Evolutionary conservation across 768 basidiomycete species (phyloP), one percentile per base, ranked within the genome.

Genomic region (Sarcomyxa edulis): DNA sequence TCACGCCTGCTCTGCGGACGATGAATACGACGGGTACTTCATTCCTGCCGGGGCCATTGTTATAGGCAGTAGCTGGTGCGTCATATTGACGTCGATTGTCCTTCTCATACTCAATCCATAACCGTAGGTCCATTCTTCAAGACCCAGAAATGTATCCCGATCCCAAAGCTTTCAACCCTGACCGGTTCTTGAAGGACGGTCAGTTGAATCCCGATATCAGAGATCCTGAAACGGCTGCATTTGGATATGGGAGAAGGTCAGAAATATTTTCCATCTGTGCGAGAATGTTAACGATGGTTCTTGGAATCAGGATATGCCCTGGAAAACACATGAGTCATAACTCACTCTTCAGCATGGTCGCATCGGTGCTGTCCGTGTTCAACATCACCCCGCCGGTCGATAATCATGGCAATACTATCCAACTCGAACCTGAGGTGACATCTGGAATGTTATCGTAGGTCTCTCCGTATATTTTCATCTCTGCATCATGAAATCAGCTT

Each of bases 191-290:
- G 18, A 46, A 54, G 11, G 58, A 68, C 6, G 71, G 71, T 0
- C 60, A 52, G 19, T 37, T 81, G 11, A 62, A 66, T 12, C 71
- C 75, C 7, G 76, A 78, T 40, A 48, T 77, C 26, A 73, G 66
- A 48, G 60, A 66, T 19, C 77, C 68, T 24, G 57, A 64, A 22
- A 64, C 66, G 24, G 50, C 73, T 24, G 62, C 74, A 14, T 80
- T 78, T 47, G 77, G 76, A 7, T 80, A 78, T 54, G 77, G 77
- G 21, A 61, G 76, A 39, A 60, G 74, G 72, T 72, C n/a, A n/a
- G n/a, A 42, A 54, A 58, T 39, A 19, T 27, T 11, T 36, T 22
- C 22, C 35, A 30, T 26, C 42, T 42, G 36, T 24, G 32, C 30
- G 40, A 23, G 15, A 20, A 21, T 29, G 39, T 31, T 26, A 9